These are phyloP conservation scores for Biscutella auriculata DNA, from an alignment of 441 rosid species.

Conservation along the genomic window DNA sequence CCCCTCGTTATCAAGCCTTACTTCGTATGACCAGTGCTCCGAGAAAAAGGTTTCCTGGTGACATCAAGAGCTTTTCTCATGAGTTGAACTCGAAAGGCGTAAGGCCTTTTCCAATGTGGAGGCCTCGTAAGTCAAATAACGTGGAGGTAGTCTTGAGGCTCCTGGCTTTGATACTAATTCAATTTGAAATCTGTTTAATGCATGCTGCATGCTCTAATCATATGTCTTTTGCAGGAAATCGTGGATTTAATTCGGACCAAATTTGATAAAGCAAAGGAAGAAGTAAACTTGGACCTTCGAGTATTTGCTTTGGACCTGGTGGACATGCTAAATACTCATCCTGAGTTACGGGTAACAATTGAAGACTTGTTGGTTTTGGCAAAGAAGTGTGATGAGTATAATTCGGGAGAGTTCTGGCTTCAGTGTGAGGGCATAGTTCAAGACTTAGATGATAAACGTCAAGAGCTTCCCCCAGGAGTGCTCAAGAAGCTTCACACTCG, in stretches of 20 bases:
- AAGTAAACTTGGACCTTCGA: slow-evolving; percentile 77
- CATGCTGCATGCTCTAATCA: too few species aligned
- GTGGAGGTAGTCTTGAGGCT: slow-evolving; percentile 45
- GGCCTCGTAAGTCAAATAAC: slow-evolving; percentile 59
- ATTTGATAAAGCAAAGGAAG: slow-evolving; percentile 91
- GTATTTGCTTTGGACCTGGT: slow-evolving; percentile 61
- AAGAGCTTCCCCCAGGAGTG: slow-evolving; percentile 73
- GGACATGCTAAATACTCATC: slow-evolving; percentile 56
- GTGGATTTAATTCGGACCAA: slow-evolving; percentile 59
- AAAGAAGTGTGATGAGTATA: slow-evolving; percentile 53
- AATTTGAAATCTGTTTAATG: not conserved
- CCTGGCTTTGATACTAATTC: not conserved
- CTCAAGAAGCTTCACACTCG: slow-evolving; percentile 78
- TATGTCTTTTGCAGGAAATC: slow-evolving; percentile 42
- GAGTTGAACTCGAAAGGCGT: slow-evolving; percentile 93
- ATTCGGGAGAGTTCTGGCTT: slow-evolving; percentile 75
- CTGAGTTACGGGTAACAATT: slow-evolving; percentile 65
- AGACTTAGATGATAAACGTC: slow-evolving; percentile 82
- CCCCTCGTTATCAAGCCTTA: slow-evolving; percentile 81
- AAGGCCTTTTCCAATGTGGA: slow-evolving; percentile 76
- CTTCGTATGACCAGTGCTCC: slow-evolving; percentile 77
- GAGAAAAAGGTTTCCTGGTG: slow-evolving; percentile 58
- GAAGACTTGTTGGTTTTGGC: slow-evolving; percentile 79
- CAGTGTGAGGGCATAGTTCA: slow-evolving; percentile 94
- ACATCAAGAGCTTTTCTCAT: slow-evolving; percentile 89